Percentiles rank a stretch among this genome's conserved stretches.
These are phyloP conservation scores for Kregervanrija fluxuum DNA, from an alignment of 805 yeast genomes.

Conservation along the genomic window DNA sequence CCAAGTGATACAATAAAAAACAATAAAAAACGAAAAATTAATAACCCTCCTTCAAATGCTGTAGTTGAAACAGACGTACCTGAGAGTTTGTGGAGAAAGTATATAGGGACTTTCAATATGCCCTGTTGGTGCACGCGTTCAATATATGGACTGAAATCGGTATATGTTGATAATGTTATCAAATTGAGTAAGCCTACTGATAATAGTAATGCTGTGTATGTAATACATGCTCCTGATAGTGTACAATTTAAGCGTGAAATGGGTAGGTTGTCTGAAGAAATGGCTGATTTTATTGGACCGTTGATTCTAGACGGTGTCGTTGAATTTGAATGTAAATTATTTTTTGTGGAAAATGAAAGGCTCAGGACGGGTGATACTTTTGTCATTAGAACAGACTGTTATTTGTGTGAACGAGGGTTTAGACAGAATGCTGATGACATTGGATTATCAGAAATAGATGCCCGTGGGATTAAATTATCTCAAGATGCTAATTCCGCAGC, in stretches of 20 bases:
- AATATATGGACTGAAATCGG: conserved; percentile 34
- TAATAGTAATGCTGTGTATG: conserved; percentile 20
- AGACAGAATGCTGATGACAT: conserved; percentile 24
- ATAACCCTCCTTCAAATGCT: too few species aligned
- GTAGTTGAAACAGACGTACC: too few species aligned
- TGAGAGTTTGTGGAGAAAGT: conserved; percentile 22
- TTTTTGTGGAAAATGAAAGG: conserved; percentile 45
- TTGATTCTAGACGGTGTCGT: conserved; percentile 50
- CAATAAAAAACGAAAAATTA: too few species aligned
- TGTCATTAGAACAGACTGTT: conserved; percentile 62
- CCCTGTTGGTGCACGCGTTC: conserved; percentile 73
- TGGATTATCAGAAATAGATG: conserved; percentile 1
- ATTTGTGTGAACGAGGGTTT: conserved; percentile 25
- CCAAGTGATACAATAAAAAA: too few species aligned
- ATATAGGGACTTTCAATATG: conserved; percentile 53
- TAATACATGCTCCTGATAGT: conserved; percentile 15
- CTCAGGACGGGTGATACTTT: conserved; percentile 74
- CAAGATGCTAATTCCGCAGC: conserved; percentile 3
- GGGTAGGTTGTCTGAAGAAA: conserved; percentile 68
- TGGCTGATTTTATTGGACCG: conserved; percentile 60
- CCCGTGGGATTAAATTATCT: conserved; percentile 3
- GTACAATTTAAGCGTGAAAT: conserved; percentile 43
- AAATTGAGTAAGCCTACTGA: conserved; percentile 13
- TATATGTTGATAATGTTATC: conserved; percentile 32
- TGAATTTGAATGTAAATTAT: conserved; percentile 47